Evolutionary conservation across 148 eudicot genomes (phyloP).

Genomic region (Rheum nobile): DNA sequence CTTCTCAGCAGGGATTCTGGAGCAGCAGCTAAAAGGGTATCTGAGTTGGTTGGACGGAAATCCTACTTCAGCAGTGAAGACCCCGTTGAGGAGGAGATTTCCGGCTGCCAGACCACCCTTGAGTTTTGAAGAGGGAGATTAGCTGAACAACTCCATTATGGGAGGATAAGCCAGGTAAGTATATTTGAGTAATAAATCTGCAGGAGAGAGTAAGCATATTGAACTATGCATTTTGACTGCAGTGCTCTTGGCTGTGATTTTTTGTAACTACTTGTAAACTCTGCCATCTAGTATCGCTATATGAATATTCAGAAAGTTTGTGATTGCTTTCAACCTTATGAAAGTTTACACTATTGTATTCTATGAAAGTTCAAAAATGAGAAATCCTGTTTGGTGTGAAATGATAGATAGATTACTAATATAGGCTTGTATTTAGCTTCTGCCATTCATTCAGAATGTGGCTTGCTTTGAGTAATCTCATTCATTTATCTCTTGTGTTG

Average conservation of each 20-base stretch:
- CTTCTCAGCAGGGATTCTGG: constrained; percentile 55
- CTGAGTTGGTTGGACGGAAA: constrained; percentile 54
- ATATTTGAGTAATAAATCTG: constrained; percentile 6
- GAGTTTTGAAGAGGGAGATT: constrained; percentile 1
- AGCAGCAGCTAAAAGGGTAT: constrained; percentile 66
- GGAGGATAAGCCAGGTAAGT: background rate
- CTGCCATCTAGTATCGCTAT: constrained; percentile 4
- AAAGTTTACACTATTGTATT: background rate
- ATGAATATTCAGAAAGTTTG: background rate
- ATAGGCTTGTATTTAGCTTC: no score
- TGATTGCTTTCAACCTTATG: constrained; percentile 3
- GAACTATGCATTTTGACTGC: background rate
- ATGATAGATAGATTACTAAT: no score
- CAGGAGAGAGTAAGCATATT: background rate
- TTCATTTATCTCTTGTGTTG: no score
- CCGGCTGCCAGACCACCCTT: constrained; percentile 14
- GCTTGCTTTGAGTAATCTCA: no score
- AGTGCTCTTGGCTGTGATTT: background rate
- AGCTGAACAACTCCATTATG: background rate
- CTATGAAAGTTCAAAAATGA: background rate
- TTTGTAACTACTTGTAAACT: constrained; percentile 7
- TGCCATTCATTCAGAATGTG: no score
- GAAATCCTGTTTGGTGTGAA: background rate
- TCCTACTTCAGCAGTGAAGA: constrained; percentile 30
- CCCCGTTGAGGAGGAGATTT: constrained; percentile 19